Conservation (phyloP, 805 yeast genomes). For the Lipomyces sp. region DNA sequence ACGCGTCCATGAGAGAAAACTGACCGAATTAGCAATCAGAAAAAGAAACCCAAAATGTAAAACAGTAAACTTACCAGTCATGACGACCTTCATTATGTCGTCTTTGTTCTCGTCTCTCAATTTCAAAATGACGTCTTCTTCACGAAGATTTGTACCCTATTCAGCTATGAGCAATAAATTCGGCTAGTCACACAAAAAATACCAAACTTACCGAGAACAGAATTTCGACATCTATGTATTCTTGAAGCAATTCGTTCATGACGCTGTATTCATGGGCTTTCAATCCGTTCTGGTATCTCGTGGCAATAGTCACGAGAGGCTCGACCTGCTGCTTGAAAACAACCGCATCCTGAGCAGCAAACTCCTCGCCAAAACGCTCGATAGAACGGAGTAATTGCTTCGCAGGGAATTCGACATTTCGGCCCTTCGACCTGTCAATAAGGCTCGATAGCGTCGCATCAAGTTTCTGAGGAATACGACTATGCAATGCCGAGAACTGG, state of each 20-base stretch:
- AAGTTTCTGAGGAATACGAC: constrained; percentile 77
- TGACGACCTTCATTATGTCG: constrained; percentile 68
- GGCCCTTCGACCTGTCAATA: constrained; percentile 59
- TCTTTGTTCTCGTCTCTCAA: constrained; percentile 85
- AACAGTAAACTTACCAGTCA: constrained; percentile 35
- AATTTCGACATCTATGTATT: constrained; percentile 74
- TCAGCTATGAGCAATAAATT: background rate
- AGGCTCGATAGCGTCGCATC: constrained; percentile 63
- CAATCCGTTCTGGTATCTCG: constrained; percentile 68
- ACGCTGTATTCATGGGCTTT: constrained; percentile 78
- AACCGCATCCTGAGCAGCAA: constrained; percentile 40
- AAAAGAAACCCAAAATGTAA: background rate
- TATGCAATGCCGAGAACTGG: constrained; percentile 84
- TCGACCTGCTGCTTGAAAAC: constrained; percentile 58
- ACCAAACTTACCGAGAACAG: constrained; percentile 50
- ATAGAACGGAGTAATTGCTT: constrained; percentile 72
- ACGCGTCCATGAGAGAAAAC: constrained; percentile 90
- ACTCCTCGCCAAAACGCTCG: constrained; percentile 58
- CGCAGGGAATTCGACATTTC: constrained; percentile 90
- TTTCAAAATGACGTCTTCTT: constrained; percentile 82
- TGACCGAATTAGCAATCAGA: background rate
- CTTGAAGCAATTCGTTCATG: constrained; percentile 63
- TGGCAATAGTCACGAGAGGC: constrained; percentile 71
- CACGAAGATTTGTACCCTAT: constrained; percentile 66
- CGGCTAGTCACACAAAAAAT: background rate